These are phyloP conservation scores for Isabelozyma gotoi DNA, from an alignment of 805 yeast genomes.

Conservation along the genomic window DNA sequence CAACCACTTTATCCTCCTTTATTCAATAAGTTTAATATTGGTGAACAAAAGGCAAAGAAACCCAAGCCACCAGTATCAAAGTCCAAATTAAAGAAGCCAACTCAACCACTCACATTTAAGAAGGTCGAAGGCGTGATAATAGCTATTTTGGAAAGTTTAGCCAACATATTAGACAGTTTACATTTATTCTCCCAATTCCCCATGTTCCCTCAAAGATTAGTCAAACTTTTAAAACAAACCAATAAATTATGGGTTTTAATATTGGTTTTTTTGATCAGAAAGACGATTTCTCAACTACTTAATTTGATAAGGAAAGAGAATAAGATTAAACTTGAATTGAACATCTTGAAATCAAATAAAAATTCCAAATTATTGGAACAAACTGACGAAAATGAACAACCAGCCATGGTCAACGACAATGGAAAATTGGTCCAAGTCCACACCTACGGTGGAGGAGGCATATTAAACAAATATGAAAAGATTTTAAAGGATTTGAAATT, in stretches of 20 bases:
- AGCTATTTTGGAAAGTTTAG: constrained; percentile 32
- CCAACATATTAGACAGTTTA: constrained; percentile 40
- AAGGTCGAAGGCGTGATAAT: constrained; percentile 28
- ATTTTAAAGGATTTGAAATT: constrained; percentile 41
- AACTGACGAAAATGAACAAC: constrained; percentile 14
- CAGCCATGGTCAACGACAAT: constrained; percentile 10
- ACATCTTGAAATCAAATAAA: constrained; percentile 23
- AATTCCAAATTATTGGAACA: constrained; percentile 19
- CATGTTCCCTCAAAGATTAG: constrained; percentile 37
- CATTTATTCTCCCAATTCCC: constrained; percentile 43
- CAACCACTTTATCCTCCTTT: constrained; percentile 2
- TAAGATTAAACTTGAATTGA: constrained; percentile 37
- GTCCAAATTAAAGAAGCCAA: not conserved
- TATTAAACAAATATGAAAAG: constrained; percentile 37
- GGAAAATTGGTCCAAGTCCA: not conserved
- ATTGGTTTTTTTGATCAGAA: constrained; percentile 38
- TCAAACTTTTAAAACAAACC: constrained; percentile 36
- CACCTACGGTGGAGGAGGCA: constrained; percentile 4
- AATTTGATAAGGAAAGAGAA: constrained; percentile 38
- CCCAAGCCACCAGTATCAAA: not conserved
- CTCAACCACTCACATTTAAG: constrained; percentile 21
- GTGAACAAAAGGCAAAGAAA: not conserved
- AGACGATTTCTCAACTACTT: constrained; percentile 40
- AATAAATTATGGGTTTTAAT: constrained; percentile 44
- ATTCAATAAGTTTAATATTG: not conserved